A percentile compares a stretch with the other conserved stretches of the same genome.
Evolutionary conservation across 805 yeast genomes (phyloP).

Genomic region (Candida ponderosae): DNA sequence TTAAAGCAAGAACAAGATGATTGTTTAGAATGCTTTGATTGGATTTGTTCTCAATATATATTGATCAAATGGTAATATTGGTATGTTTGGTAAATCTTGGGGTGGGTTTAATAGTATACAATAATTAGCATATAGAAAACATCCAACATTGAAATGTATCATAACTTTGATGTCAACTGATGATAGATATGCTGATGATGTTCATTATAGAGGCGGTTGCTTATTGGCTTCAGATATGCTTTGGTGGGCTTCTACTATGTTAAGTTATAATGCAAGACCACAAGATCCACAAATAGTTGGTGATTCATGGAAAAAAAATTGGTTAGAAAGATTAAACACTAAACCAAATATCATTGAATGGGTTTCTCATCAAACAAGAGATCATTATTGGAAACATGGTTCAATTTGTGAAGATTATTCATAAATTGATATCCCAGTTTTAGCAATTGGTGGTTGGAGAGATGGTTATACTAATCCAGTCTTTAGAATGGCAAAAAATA

Average conservation of each 20-base stretch:
- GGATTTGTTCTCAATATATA: constrained; percentile 30
- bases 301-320: constrained; percentile 30
- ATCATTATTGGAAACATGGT: constrained; percentile 40
- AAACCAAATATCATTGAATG: constrained; percentile 34
- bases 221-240: constrained; percentile 37
- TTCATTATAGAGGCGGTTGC: constrained; percentile 42
- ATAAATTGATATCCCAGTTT: constrained; percentile 33
- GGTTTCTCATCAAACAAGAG: constrained; percentile 36
- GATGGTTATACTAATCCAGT: constrained; percentile 39
- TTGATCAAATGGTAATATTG: constrained; percentile 40
- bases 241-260: constrained; percentile 45
- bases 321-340: constrained; percentile 29
- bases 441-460: constrained; percentile 39
- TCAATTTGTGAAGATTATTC: constrained; percentile 33
- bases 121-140: constrained; percentile 37
- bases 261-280: constrained; percentile 35
- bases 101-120: constrained; percentile 41
- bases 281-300: constrained; percentile 36
- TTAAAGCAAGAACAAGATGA: constrained; percentile 36
- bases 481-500: constrained; percentile 32
- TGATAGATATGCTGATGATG: constrained; percentile 40
- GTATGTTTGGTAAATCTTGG: constrained; percentile 43
- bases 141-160: constrained; percentile 35
- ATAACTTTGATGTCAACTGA: constrained; percentile 39
- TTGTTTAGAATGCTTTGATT: constrained; percentile 33